Evolutionary conservation across 257 asterid species (phyloP), one percentile per base, ranked within the genome.

Genomic region (Capsicum pubescens): DNA sequence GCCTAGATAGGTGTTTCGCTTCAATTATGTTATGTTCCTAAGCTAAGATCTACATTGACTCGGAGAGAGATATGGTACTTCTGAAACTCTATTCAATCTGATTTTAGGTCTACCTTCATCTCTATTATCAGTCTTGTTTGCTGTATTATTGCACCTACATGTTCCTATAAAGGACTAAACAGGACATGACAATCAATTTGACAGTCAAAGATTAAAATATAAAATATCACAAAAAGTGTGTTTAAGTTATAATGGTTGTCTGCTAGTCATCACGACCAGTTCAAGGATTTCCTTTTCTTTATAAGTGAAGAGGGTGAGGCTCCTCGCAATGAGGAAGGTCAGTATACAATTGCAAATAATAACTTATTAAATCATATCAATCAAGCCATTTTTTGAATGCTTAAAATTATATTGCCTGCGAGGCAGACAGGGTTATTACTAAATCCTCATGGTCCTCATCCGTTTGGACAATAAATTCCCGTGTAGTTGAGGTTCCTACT

Each of bases 301-400:
- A 74, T 50, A 21, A 5, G 61, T 50, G n/a, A 74, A 50, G n/a
- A 14, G n/a, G 21, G 61, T 9, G 39, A 55, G 81, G 44, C 61
- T 74, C 81, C 81, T 19, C 50, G 61, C 81, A 74, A 74, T 21
- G 44, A 12, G 4, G 42, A 50, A 21, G 21, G 21, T 74, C 21
- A 46, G 59, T 50, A 74, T 76, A 44, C 8, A 56, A 13, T 12
- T 76, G 14, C 81, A 74, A 72, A 52, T 50, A 12, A 7, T 52
- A 50, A 74, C 59, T 48, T 21, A 50, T 21, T 50, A 50, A 9
- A 52, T 46, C 60, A 74, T 35, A 26, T 21, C 46, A 52, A 5
- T 13, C 81, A 61, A 52, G 81, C 81, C 81, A 14, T 21, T 76
- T 11, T 50, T 50, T 76, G 59, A 48, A 72, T 72, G 59, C 19